Evolutionary conservation across 2,329 filamentous ascomycete genomes (phyloP).

Genomic region (Pyricularia sp.): DNA sequence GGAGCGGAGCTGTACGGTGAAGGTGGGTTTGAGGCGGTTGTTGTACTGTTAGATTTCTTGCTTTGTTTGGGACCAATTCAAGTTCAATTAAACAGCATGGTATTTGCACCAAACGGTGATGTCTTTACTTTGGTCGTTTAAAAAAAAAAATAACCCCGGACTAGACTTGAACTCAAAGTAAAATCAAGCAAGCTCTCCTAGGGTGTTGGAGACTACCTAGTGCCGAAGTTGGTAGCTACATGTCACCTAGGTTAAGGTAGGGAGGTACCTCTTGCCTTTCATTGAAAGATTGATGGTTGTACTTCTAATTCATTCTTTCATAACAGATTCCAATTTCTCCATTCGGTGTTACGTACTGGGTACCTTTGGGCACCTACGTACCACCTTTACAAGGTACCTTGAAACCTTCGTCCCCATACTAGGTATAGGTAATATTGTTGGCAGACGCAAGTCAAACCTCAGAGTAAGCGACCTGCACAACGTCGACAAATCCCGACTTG

Average conservation of each 20-base stretch:
- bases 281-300: no score
- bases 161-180: neutral
- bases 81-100: neutral
- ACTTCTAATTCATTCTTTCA: no score
- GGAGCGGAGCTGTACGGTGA: neutral
- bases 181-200: neutral
- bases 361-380: neutral
- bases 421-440: neutral
- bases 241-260: no score
- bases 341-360: no score
- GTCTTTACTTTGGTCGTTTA: neutral
- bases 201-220: neutral
- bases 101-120: neutral
- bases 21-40: neutral
- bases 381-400: neutral
- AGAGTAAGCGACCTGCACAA: neutral
- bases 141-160: neutral
- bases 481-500: neutral
- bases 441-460: neutral
- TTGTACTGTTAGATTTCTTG: neutral
- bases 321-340: no score
- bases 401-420: neutral
- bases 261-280: neutral
- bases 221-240: no score
- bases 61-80: neutral